Evolutionary conservation across 352 stramenopile species (phyloP), one percentile per base, ranked within the genome.

Genomic region (Phytopythium aichiense): DNA sequence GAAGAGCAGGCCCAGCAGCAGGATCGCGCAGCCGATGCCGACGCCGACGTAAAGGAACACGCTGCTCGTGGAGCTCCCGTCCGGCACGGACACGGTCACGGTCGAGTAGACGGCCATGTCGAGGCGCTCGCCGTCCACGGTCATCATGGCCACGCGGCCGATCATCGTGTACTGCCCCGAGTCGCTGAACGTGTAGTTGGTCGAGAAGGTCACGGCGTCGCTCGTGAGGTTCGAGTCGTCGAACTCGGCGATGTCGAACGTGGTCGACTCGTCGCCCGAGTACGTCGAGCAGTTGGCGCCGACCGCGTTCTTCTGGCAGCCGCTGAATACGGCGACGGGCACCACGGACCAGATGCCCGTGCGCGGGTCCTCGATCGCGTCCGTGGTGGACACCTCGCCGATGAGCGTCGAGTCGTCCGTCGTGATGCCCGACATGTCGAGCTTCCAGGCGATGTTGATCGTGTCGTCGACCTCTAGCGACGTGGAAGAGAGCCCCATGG

Each of bases 61-160:
- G 31, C 73, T 74, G 56, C 79, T 80, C 20, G 68, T 71, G 2
- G 68, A 72, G 38, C 73, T 87, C 25, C 72, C 72, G 40, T 63
- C 68, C 0, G 76, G 60, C n/a, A 89, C 73, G 20, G 81, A 74
- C 30, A 88, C 84, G 12, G 73, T 73, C 37, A 91, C 65, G 37
- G 68, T 85, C 46, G 81, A 91, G 68, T 93, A 93, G 35, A 93
- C 85, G 16, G 84, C 84, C 81, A 91, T 90, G 50, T 93, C 81
- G 63, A 93, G 75, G 33, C 81, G 84, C 22, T 86, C 69, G 18
- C 84, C 84, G 62, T 93, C 84, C 31, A 81, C 70, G 30, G 80
- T 91, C 55, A 83, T 65, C 81, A 91, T 89, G 13, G 74, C 80
- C 37, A 89, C 76, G 22, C 80, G 81, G 13, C 79, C 87, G 56